These are phyloP conservation scores for Dipodascus geniculatus DNA, from an alignment of 805 yeast genomes.

Conservation along the genomic window DNA sequence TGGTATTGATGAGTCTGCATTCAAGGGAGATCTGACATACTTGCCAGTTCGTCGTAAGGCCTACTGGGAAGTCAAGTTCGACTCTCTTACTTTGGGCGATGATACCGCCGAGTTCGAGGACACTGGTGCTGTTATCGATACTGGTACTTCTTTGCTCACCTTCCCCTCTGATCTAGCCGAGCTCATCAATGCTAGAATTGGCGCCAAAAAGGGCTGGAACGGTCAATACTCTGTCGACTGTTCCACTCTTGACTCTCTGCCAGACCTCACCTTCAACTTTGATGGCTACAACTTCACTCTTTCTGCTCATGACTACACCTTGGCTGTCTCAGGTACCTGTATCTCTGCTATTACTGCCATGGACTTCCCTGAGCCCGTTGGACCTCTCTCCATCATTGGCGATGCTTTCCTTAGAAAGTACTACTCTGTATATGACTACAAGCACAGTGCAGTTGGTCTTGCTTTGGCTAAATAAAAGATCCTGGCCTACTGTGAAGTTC, in stretches of 20 bases:
- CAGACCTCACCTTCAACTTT: constrained; percentile 84
- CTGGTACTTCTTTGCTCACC: constrained; percentile 94
- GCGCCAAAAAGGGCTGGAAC: constrained; percentile 94
- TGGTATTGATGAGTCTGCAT: constrained; percentile 72
- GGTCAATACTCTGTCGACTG: constrained; percentile 96
- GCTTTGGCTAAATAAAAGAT: constrained; percentile 45
- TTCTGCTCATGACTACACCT: constrained; percentile 79
- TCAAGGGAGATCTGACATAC: constrained; percentile 79
- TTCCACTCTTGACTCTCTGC: constrained; percentile 68
- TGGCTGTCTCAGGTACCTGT: constrained; percentile 92
- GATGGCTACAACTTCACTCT: constrained; percentile 88
- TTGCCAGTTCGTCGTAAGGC: constrained; percentile 98
- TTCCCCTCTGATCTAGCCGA: constrained; percentile 94
- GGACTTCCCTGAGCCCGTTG: constrained; percentile 96
- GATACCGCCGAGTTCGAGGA: constrained; percentile 72
- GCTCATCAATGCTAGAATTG: constrained; percentile 87
- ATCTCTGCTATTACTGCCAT: constrained; percentile 92
- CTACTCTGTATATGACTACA: constrained; percentile 89
- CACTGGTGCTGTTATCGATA: constrained; percentile 96
- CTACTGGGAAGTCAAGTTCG: constrained; percentile 96
- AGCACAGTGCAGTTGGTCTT: constrained; percentile 86
- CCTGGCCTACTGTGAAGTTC: background rate
- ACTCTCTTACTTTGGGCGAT: constrained; percentile 83
- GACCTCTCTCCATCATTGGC: constrained; percentile 92
- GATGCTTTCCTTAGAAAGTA: constrained; percentile 94